Evolutionary conservation across 2,329 filamentous ascomycete species (phyloP), one percentile per base, ranked within the genome.

Genomic region (Hymenoscyphus linearis): DNA sequence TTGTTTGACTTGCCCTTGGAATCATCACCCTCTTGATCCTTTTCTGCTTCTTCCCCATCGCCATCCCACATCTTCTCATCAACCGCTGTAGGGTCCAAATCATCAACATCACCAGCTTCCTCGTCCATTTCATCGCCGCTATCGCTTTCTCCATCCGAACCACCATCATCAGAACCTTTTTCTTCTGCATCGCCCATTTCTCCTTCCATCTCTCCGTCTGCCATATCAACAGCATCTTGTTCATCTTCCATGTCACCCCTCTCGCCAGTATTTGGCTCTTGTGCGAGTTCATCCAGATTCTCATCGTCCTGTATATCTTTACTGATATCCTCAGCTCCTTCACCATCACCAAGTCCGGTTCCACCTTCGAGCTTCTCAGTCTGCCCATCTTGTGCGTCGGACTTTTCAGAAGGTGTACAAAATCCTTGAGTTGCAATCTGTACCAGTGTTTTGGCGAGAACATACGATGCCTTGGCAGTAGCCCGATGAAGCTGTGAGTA

Each of bases 21-120:
- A 62, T 91, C 82, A 59, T 92, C 86, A 5, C 85, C 87, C 70
- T 91, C 80, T 70, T 91, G 89, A 52, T 97, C 89, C 67, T 95
- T 95, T 55, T 93, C 89, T 1, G 89, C 86, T 52, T 93, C 83
- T 55, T 88, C 82, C 52, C 91, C 87, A 53, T 87, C 86, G 44
- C 92, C 93, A 75, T 99, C 93, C 95, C 95, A 99, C 84, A 98
- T 92, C 80, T 98, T 99, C 77, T 99, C 96, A 72, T 99, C 96
- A 1, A 98, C 89, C 22, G 93, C 90, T 16, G 86, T 89, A 13
- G 91, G 88, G 68, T 96, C 93, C 50, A 96, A 80, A 69, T 96
- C 91, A 76, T 97, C 91, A 12, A 98, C 92, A 69, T 92, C 89
- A 1, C 93, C 95, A 4, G 89, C 84, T 75, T 98, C 91, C 69